Conservation (phyloP, 495 filamentous ascomycete species). For the Penicillium simplicissimum region DNA sequence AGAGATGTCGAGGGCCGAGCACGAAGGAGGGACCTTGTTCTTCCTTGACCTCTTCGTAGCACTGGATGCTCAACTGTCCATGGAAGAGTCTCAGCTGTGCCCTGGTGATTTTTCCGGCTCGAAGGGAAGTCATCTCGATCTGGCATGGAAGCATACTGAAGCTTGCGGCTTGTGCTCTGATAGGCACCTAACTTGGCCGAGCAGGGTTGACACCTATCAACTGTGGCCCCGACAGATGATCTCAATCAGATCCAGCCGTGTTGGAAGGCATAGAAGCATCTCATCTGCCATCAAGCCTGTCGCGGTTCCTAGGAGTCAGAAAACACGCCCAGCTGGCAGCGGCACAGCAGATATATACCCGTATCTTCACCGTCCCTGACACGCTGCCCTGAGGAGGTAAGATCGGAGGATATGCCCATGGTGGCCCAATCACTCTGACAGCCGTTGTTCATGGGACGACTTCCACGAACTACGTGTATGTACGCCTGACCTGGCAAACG, state of each 20-base stretch:
- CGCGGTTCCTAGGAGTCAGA: too few species aligned
- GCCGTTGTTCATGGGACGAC: neutral
- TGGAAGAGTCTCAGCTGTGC: neutral
- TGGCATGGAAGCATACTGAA: neutral
- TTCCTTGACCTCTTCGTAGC: neutral
- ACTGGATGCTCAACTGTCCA: neutral
- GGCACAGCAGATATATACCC: conserved; percentile 18
- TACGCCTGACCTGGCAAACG: conserved; percentile 21
- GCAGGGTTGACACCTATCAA: too few species aligned
- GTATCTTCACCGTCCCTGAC: neutral
- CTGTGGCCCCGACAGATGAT: too few species aligned
- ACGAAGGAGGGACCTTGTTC: neutral
- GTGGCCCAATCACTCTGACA: conserved; percentile 2
- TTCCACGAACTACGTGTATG: conserved; percentile 40
- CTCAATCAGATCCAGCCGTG: too few species aligned
- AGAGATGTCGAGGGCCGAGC: neutral
- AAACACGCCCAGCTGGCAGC: neutral
- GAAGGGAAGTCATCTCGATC: neutral
- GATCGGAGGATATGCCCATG: conserved; percentile 18
- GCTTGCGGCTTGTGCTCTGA: too few species aligned
- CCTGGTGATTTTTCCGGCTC: neutral
- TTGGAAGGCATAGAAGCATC: neutral
- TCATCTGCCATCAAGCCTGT: neutral
- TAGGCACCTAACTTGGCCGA: too few species aligned
- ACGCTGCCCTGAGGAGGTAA: neutral